These are phyloP conservation scores for Dipteronia dyeriana DNA, from an alignment of 345 rosid species.

Conservation along the genomic window DNA sequence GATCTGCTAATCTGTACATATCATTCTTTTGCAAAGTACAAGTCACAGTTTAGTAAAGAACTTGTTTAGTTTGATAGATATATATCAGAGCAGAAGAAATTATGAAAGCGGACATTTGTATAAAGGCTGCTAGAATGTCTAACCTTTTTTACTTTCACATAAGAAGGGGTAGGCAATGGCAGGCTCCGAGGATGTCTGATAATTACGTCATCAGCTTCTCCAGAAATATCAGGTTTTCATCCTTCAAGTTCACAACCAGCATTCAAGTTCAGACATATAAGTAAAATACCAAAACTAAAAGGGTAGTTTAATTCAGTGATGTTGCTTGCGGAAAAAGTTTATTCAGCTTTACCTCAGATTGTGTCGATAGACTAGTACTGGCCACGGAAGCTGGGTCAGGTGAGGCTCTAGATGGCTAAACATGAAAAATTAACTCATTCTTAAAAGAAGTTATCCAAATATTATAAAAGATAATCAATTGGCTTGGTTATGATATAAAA, in stretches of 20 bases:
- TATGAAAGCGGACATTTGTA: no score
- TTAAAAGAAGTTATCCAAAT: neutral
- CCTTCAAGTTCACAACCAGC: conserved; percentile 11
- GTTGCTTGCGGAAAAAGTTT: conserved; percentile 7
- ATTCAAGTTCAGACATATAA: neutral
- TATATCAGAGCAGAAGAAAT: no score
- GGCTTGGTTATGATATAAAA: conserved; percentile 11
- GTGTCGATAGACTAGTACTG: conserved; percentile 7
- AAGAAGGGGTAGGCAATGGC: no score
- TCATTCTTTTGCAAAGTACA: neutral
- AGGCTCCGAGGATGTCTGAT: no score
- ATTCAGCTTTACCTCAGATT: conserved; percentile 31
- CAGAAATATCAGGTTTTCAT: conserved; percentile 10
- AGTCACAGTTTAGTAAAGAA: no score
- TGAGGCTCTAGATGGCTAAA: conserved; percentile 34
- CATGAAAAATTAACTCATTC: conserved; percentile 17
- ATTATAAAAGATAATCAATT: neutral
- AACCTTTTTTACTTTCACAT: no score
- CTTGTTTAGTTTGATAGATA: neutral
- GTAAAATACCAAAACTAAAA: neutral
- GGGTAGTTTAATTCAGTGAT: neutral
- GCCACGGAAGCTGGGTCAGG: conserved; percentile 26
- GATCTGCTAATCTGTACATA: neutral
- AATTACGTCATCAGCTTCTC: neutral
- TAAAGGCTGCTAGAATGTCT: no score